Conservation (phyloP, 768 basidiomycete species). For the Russula dissimulans region DNA sequence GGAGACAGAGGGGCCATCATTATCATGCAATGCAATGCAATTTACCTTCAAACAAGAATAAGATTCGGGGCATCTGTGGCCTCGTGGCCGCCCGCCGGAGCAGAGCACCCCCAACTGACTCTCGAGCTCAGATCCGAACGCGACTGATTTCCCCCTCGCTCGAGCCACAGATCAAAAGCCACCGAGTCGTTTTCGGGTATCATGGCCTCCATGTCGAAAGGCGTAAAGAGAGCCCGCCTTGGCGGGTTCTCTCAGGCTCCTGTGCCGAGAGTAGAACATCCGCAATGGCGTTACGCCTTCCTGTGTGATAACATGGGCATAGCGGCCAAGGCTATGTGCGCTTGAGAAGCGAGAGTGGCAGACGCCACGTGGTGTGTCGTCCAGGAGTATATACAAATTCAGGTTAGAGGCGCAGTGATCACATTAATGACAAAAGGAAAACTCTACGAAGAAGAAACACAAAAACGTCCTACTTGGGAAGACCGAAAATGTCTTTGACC, state of each 20-base stretch:
- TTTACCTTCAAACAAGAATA: neutral
- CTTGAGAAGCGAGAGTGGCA: neutral
- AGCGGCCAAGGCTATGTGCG: neutral
- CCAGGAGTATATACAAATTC: neutral
- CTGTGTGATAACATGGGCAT: neutral
- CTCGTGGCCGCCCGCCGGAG: neutral
- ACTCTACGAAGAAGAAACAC: neutral
- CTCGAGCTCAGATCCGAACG: neutral
- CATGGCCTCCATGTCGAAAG: neutral
- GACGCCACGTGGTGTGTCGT: neutral
- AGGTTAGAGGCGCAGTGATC: neutral
- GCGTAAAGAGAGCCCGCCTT: neutral
- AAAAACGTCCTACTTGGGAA: slow-evolving; percentile 21
- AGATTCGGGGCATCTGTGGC: neutral
- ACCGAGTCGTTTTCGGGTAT: neutral
- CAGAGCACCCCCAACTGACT: neutral
- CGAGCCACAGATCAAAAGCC: neutral
- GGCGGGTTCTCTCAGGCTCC: neutral
- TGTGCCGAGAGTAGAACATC: too few relatives aligned
- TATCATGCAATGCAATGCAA: too few relatives aligned
- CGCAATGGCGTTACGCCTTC: neutral
- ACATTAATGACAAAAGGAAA: neutral
- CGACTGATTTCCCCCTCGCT: neutral
- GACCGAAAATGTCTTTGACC: slow-evolving; percentile 44
- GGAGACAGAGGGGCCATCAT: too few relatives aligned